These are phyloP conservation scores for Akebia trifoliata DNA, from an alignment of 164 flowering plant genomes.

Conservation along the genomic window DNA sequence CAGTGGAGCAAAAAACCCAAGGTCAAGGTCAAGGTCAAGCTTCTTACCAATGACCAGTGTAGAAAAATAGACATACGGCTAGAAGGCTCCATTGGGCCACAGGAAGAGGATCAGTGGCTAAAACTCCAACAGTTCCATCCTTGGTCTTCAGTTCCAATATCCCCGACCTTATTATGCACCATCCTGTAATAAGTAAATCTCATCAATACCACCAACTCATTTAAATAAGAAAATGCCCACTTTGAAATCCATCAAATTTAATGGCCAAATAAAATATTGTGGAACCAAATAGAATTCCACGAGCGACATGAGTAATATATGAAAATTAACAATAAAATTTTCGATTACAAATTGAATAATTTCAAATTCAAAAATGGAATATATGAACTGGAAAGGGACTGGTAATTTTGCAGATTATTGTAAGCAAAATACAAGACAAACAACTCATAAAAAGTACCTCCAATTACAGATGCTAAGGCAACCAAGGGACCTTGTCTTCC, in stretches of 20 bases:
- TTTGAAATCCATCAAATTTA: not conserved
- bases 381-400: not conserved
- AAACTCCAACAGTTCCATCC: constrained; percentile 18
- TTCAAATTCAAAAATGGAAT: too few species aligned
- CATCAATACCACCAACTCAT: not conserved
- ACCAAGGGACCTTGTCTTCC: constrained; percentile 84
- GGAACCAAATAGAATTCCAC: not conserved
- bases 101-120: constrained; percentile 37
- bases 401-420: not conserved
- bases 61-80: constrained; percentile 79
- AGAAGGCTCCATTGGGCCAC: constrained; percentile 84
- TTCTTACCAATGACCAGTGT: constrained; percentile 87
- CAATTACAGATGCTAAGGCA: constrained; percentile 53
- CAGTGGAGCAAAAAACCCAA: not conserved
- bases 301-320: too few species aligned
- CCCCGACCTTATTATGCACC: constrained; percentile 58
- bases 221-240: constrained; percentile 4
- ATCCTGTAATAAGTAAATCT: constrained; percentile 40
- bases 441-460: constrained; percentile 40
- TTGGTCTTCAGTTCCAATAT: constrained; percentile 27
- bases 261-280: not conserved
- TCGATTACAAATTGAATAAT: too few species aligned
- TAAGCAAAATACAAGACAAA: not conserved
- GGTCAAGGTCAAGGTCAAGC: not conserved
- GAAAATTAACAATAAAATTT: too few species aligned